Conservation (phyloP, 495 filamentous ascomycete genomes). For the Aspergillus wentii region DNA sequence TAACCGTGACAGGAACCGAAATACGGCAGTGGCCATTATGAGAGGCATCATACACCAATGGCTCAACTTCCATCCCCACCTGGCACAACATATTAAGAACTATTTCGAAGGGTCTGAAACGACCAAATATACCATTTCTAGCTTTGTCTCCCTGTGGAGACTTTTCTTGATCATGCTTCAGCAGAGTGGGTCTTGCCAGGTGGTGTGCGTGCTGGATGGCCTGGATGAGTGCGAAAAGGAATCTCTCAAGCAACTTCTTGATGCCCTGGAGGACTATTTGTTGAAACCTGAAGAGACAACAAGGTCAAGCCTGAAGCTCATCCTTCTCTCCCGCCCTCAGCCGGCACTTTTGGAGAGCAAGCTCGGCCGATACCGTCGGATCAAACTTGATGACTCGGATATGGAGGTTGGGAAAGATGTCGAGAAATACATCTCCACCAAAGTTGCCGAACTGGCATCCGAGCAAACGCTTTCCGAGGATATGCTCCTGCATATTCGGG, state of each 20-base stretch:
- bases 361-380: too few species aligned
- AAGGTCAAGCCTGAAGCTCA: constrained; percentile 23
- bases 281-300: constrained; percentile 3
- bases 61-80: constrained; percentile 14
- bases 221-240: constrained; percentile 44
- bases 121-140: constrained; percentile 23
- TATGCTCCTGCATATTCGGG: constrained; percentile 19
- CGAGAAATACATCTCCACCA: constrained; percentile 27
- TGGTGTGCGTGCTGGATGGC: constrained; percentile 39
- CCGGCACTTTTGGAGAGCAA: constrained; percentile 24
- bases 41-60: constrained; percentile 35
- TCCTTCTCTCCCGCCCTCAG: constrained; percentile 31
- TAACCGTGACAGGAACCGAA: constrained; percentile 39
- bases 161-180: constrained; percentile 26
- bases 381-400: constrained; percentile 22
- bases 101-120: constrained; percentile 22
- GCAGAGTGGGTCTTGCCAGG: constrained; percentile 17
- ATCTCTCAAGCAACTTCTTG: constrained; percentile 27
- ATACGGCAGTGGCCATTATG: constrained; percentile 34
- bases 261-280: too few species aligned
- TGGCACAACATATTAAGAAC: too few species aligned
- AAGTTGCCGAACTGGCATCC: constrained; percentile 29
- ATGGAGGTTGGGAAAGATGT: constrained; percentile 25
- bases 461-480: too few species aligned
- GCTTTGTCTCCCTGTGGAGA: constrained; percentile 31